Conservation (phyloP, 1,284 basidiomycete genomes). For the Amylostereum areolatum region DNA sequence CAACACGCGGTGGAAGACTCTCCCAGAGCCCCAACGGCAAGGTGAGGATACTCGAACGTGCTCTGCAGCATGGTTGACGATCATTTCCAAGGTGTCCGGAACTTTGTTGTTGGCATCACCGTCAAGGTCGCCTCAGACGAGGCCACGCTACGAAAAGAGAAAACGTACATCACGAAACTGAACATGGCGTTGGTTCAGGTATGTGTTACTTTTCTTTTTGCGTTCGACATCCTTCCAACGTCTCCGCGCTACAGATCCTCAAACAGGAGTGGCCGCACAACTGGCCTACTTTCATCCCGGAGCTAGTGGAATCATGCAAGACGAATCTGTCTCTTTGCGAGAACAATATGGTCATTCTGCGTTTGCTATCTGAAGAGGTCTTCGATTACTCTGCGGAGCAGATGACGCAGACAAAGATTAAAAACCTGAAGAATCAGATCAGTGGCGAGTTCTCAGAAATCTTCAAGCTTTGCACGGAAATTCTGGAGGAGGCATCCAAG, state of each 20-base stretch:
- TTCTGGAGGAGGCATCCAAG: slow-evolving; percentile 97
- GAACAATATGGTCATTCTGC: slow-evolving; percentile 99
- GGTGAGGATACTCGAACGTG: slow-evolving; percentile 34
- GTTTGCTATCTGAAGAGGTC: slow-evolving; percentile 97
- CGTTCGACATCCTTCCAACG: slow-evolving; percentile 3
- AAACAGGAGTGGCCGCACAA: slow-evolving; percentile 99
- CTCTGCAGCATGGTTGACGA: slow-evolving; percentile 10
- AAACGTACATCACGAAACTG: slow-evolving; percentile 95
- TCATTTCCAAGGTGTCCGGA: slow-evolving; percentile 75
- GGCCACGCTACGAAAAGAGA: slow-evolving; percentile 81
- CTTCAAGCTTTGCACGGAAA: slow-evolving; percentile 93
- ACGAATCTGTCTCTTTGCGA: slow-evolving; percentile 96
- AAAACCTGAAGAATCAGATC: slow-evolving; percentile 97
- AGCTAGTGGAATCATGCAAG: slow-evolving; percentile 96
- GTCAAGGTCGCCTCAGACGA: slow-evolving; percentile 93
- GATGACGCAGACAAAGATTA: slow-evolving; percentile 98
- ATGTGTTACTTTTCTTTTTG: slow-evolving; percentile 20
- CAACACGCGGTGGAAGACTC: slow-evolving; percentile 90
- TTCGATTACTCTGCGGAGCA: slow-evolving; percentile 99
- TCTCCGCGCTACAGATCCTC: slow-evolving; percentile 64
- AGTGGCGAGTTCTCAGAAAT: slow-evolving; percentile 96
- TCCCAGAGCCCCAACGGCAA: slow-evolving; percentile 91
- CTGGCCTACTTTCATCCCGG: slow-evolving; percentile 98
- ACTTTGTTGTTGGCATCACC: slow-evolving; percentile 93
- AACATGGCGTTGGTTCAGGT: slow-evolving; percentile 96